Conservation (phyloP, 257 asterid species). For the Petunia secreta region DNA sequence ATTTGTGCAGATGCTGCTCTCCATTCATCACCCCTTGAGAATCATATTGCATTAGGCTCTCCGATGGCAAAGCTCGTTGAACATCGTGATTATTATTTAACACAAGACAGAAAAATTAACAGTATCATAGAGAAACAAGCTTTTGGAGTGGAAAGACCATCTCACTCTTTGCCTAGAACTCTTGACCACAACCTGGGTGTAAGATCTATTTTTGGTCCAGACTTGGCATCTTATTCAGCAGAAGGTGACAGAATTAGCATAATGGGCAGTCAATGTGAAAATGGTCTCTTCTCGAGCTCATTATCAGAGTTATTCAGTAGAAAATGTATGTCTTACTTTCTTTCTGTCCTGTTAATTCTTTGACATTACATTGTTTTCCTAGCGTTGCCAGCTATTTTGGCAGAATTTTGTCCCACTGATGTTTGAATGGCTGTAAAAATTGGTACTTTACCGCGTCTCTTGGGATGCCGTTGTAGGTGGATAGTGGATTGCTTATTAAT, state of each 20-base stretch:
- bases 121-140: constrained; percentile 51
- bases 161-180: constrained; percentile 74
- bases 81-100: constrained; percentile 59
- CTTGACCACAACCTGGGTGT: constrained; percentile 63
- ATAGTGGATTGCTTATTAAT: background rate
- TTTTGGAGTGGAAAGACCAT: constrained; percentile 60
- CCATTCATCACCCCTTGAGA: constrained; percentile 63
- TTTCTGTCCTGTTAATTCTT: constrained; percentile 19
- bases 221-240: constrained; percentile 52
- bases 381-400: background rate
- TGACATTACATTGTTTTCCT: background rate
- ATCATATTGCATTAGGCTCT: constrained; percentile 57
- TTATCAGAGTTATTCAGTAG: constrained; percentile 78
- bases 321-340: constrained; percentile 59
- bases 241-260: constrained; percentile 66
- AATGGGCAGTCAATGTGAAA: constrained; percentile 75
- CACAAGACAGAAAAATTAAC: constrained; percentile 60
- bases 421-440: background rate
- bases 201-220: constrained; percentile 49
- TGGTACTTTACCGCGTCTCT: constrained; percentile 18
- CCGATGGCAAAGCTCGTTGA: constrained; percentile 55
- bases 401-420: background rate
- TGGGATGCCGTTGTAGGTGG: constrained; percentile 10
- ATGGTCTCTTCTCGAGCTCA: constrained; percentile 94
- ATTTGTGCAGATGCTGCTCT: constrained; percentile 58